These are phyloP conservation scores for Pichia sp. DNA, from an alignment of 1,139 yeast species.

Conservation along the genomic window DNA sequence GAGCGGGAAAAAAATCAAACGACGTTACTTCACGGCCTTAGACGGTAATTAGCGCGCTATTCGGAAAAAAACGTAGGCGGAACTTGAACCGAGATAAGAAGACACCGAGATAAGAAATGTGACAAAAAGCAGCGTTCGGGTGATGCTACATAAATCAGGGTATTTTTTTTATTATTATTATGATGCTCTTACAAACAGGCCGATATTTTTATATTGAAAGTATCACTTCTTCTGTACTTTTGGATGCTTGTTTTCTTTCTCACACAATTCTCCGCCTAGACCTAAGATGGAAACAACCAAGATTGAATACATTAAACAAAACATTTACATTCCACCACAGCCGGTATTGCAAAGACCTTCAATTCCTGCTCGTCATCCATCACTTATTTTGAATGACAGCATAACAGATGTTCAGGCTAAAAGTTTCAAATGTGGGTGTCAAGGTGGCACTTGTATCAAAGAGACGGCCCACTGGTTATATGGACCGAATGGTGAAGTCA, in stretches of 20 bases:
- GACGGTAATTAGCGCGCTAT: too few species aligned
- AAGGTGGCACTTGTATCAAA: slow-evolving; percentile 36
- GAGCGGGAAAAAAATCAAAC: too few species aligned
- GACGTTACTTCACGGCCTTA: too few species aligned
- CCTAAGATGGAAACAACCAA: slow-evolving; percentile 33
- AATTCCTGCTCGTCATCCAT: slow-evolving; percentile 39
- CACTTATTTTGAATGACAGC: slow-evolving; percentile 38
- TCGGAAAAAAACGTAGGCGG: too few species aligned
- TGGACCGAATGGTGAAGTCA: slow-evolving; percentile 26
- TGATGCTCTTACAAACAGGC: too few species aligned
- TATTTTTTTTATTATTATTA: too few species aligned
- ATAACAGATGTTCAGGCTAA: slow-evolving; percentile 37
- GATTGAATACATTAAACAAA: slow-evolving; percentile 30
- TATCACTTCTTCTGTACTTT: neutral
- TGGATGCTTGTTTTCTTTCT: too few species aligned
- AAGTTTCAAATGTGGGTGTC: slow-evolving; percentile 39
- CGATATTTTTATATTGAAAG: too few species aligned
- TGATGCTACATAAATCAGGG: too few species aligned
- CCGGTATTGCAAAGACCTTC: slow-evolving; percentile 18
- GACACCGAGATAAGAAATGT: too few species aligned
- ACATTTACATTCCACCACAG: slow-evolving; percentile 37
- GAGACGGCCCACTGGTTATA: slow-evolving; percentile 37
- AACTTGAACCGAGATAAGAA: too few species aligned
- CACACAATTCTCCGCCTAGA: neutral
- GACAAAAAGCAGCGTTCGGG: too few species aligned